These are phyloP conservation scores for Aspergillus leporis DNA, from an alignment of 495 filamentous ascomycete genomes.

Conservation along the genomic window DNA sequence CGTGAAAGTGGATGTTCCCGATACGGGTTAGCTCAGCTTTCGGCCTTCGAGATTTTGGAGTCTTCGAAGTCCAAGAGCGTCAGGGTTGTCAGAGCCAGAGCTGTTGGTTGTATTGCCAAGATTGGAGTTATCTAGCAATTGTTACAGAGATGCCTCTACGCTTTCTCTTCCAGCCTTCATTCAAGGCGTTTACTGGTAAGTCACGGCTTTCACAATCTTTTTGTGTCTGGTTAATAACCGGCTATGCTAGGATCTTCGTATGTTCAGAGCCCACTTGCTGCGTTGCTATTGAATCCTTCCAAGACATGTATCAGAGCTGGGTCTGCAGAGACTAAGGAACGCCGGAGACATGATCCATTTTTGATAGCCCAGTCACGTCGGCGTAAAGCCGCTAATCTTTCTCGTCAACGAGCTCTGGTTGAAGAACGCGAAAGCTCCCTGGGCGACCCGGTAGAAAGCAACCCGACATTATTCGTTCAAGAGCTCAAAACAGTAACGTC, in stretches of 20 bases:
- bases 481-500: slow-evolving; percentile 62
- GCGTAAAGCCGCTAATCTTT: slow-evolving; percentile 76
- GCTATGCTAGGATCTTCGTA: slow-evolving; percentile 31
- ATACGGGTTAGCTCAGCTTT: slow-evolving; percentile 42
- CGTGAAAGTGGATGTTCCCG: not conserved
- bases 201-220: not conserved
- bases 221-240: not conserved
- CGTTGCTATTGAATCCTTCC: slow-evolving; percentile 30
- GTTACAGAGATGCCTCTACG: slow-evolving; percentile 68
- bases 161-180: slow-evolving; percentile 62
- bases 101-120: not conserved
- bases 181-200: slow-evolving; percentile 64
- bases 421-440: slow-evolving; percentile 57
- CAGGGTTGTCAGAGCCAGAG: slow-evolving; percentile 12
- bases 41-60: slow-evolving; percentile 16
- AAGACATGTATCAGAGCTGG: slow-evolving; percentile 39
- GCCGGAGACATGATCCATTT: slow-evolving; percentile 44
- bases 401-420: slow-evolving; percentile 66
- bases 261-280: slow-evolving; percentile 32
- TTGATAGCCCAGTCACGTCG: slow-evolving; percentile 66
- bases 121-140: slow-evolving; percentile 2
- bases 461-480: slow-evolving; percentile 77
- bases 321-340: slow-evolving; percentile 36
- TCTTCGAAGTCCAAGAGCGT: slow-evolving; percentile 4
- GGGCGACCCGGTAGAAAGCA: slow-evolving; percentile 78